These are phyloP conservation scores for Litchi chinensis DNA, from an alignment of 345 rosid species.

Conservation along the genomic window DNA sequence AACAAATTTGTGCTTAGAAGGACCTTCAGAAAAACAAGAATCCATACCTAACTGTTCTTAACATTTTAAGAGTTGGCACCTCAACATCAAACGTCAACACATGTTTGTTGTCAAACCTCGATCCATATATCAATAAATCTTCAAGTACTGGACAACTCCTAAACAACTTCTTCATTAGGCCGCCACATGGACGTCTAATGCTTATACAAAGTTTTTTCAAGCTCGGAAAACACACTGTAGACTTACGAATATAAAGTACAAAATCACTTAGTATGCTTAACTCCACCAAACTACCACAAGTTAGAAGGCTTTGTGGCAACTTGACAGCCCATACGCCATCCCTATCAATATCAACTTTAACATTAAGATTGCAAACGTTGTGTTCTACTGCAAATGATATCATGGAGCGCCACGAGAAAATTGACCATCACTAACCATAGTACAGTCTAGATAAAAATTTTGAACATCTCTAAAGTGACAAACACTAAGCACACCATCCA, in stretches of 20 bases:
- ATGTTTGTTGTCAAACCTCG: too few relatives aligned
- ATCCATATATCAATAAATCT: background rate
- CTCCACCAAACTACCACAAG: background rate
- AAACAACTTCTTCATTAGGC: background rate
- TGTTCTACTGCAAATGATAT: background rate
- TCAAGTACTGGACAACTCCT: background rate
- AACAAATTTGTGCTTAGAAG: too few relatives aligned
- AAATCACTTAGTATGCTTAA: background rate
- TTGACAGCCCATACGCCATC: background rate
- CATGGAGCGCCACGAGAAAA: background rate
- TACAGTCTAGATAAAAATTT: constrained; percentile 12
- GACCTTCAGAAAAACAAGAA: too few relatives aligned
- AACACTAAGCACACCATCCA: background rate
- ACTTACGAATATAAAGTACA: background rate
- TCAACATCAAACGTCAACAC: too few relatives aligned
- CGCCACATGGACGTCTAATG: background rate
- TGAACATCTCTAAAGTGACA: background rate
- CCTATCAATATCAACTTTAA: background rate
- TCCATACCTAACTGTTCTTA: too few relatives aligned
- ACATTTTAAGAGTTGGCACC: too few relatives aligned
- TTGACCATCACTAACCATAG: background rate
- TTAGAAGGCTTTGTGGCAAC: background rate
- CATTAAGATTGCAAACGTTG: background rate
- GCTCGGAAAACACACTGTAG: background rate
- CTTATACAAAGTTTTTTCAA: background rate